These are phyloP conservation scores for Geum urbanum DNA, from an alignment of 306 rosid genomes.

Conservation along the genomic window DNA sequence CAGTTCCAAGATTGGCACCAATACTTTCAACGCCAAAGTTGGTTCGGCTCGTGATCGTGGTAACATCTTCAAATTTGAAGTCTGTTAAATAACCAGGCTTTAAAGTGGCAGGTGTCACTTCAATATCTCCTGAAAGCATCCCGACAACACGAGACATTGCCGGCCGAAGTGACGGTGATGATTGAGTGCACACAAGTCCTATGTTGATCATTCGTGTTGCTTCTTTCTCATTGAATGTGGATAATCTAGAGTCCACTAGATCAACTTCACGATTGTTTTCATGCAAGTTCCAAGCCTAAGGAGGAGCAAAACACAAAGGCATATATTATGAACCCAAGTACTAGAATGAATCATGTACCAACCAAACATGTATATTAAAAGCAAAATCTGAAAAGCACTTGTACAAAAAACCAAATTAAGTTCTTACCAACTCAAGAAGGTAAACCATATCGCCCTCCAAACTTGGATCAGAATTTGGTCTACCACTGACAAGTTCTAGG, in stretches of 20 bases:
- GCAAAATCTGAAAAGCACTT: not conserved
- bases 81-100: conserved; percentile 61
- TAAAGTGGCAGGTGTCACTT: conserved; percentile 44
- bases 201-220: conserved; percentile 41
- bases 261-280: conserved; percentile 41
- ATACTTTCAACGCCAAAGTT: not conserved
- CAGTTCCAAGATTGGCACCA: conserved; percentile 20
- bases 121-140: conserved; percentile 59
- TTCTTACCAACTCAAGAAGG: conserved; percentile 28
- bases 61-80: conserved; percentile 52
- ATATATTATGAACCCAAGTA: not conserved
- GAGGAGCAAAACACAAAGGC: not conserved
- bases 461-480: conserved; percentile 59
- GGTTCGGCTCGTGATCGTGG: not conserved
- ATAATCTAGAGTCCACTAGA: conserved; percentile 44
- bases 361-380: not conserved
- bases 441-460: conserved; percentile 44
- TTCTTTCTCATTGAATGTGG: conserved; percentile 43
- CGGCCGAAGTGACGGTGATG: conserved; percentile 56
- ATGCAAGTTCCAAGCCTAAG: conserved; percentile 66
- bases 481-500: conserved; percentile 69
- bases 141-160: conserved; percentile 66
- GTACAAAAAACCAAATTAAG: not conserved
- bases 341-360: not conserved
- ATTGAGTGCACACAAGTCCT: conserved; percentile 62